A percentile compares a stretch with the other conserved stretches of the same genome.
These are phyloP conservation scores for Dactylorhiza incarnata DNA, from an alignment of 106 monocot species.

Conservation along the genomic window DNA sequence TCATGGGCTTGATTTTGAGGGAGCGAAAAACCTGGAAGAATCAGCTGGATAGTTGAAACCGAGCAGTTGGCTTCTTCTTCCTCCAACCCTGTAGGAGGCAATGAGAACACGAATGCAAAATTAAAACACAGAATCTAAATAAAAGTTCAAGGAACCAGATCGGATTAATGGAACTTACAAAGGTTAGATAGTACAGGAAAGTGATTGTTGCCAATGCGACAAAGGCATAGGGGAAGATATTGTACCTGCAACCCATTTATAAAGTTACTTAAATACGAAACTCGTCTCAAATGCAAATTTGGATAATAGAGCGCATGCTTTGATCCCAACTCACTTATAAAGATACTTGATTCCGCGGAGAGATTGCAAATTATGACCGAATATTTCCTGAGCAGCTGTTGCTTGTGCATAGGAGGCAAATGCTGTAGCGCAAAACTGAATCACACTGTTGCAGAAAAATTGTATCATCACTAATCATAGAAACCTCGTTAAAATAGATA, in stretches of 20 bases:
- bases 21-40: not conserved
- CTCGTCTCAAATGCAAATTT: not conserved
- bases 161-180: slow-evolving; percentile 45
- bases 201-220: slow-evolving; percentile 64
- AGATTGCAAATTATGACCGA: slow-evolving; percentile 92
- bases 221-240: slow-evolving; percentile 88
- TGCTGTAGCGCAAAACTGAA: slow-evolving; percentile 93
- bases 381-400: slow-evolving; percentile 97
- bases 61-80: slow-evolving; percentile 68
- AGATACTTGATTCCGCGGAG: slow-evolving; percentile 96
- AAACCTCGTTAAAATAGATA: no score
- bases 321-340: slow-evolving; percentile 64
- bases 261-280: not conserved
- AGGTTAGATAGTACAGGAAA: slow-evolving; percentile 59
- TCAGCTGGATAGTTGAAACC: slow-evolving; percentile 73
- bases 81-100: slow-evolving; percentile 67
- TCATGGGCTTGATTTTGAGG: not conserved
- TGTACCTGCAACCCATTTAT: slow-evolving; percentile 53
- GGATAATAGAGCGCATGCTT: not conserved
- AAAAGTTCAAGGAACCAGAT: not conserved
- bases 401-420: slow-evolving; percentile 96
- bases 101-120: not conserved
- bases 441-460: slow-evolving; percentile 58
- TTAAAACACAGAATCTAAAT: not conserved
- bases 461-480: not conserved